These are phyloP conservation scores for Penicillium silybi DNA, from an alignment of 495 filamentous ascomycete genomes.

Conservation along the genomic window DNA sequence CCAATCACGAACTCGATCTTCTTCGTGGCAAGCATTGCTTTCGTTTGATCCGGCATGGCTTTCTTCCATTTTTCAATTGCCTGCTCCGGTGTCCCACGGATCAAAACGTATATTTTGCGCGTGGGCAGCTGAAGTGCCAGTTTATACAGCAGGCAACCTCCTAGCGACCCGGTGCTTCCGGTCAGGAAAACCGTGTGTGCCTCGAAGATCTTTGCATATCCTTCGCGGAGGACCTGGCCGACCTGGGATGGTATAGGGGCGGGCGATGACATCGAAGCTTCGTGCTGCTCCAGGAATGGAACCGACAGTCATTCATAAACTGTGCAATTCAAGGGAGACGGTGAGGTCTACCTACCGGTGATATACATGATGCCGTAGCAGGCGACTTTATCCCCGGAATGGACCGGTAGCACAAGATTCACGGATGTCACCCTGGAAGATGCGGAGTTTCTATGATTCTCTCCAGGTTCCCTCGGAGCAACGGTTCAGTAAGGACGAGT, in stretches of 20 bases:
- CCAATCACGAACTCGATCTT: conserved; percentile 34
- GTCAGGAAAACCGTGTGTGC: conserved; percentile 34
- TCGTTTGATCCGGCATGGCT: conserved; percentile 30
- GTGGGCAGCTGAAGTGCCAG: conserved; percentile 34
- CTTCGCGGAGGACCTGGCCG: conserved; percentile 22
- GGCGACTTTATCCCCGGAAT: neutral
- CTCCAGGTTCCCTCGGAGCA: too few relatives aligned
- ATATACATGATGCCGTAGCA: neutral
- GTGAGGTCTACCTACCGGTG: neutral
- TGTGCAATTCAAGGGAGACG: neutral
- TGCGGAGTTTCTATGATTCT: neutral
- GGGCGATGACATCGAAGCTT: conserved; percentile 7
- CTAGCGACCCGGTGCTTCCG: conserved; percentile 35
- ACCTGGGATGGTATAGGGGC: conserved; percentile 8
- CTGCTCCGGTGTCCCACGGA: conserved; percentile 21
- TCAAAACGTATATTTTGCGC: conserved; percentile 29
- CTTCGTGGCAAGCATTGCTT: conserved; percentile 24
- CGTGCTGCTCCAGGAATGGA: neutral
- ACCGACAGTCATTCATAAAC: neutral
- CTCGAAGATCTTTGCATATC: conserved; percentile 29
- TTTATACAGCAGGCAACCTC: conserved; percentile 38
- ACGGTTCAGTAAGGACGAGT: too few relatives aligned
- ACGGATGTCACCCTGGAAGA: neutral
- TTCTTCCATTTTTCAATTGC: conserved; percentile 32
- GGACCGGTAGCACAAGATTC: neutral